A percentile compares a stretch with the other conserved stretches of the same genome.
phyloP scores from a whole-genome alignment of 2,329 filamentous ascomycete species.

The Bipolaris bicolor region DNA sequence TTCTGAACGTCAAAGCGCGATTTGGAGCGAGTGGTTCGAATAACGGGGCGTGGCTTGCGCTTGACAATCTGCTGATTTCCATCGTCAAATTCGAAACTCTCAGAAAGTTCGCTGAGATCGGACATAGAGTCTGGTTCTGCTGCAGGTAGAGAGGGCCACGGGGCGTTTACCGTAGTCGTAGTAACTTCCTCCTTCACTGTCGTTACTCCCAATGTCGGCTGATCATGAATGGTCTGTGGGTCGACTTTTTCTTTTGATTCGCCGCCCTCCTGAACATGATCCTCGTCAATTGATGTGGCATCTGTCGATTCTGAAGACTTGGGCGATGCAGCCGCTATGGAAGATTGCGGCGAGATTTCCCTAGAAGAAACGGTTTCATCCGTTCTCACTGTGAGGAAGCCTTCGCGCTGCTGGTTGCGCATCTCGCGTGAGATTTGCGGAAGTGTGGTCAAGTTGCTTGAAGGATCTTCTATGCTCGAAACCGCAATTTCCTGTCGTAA shows the following conservation, averaged over 20 bases:
- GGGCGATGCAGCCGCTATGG: slow-evolving; percentile 35
- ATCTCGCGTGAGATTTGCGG: slow-evolving; percentile 32
- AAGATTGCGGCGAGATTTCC: slow-evolving; percentile 39
- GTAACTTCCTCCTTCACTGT: slow-evolving; percentile 37
- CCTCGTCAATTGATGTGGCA: slow-evolving; percentile 48
- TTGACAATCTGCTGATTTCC: slow-evolving; percentile 44
- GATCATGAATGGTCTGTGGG: slow-evolving; percentile 26
- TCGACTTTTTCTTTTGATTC: slow-evolving; percentile 32
- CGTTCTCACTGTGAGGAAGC: slow-evolving; percentile 36
- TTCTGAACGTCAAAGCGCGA: slow-evolving; percentile 39
- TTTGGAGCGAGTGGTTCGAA: slow-evolving; percentile 46
- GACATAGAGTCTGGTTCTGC: slow-evolving; percentile 43
- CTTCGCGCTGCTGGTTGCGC: slow-evolving; percentile 42
- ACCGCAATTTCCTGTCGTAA: slow-evolving; percentile 40
- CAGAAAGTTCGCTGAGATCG: slow-evolving; percentile 50
- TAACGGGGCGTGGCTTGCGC: slow-evolving; percentile 37
- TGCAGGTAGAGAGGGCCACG: slow-evolving; percentile 35
- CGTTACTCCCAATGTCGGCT: slow-evolving; percentile 38
- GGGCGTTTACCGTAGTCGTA: slow-evolving; percentile 38
- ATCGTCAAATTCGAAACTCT: slow-evolving; percentile 49
- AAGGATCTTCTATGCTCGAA: slow-evolving; percentile 42
- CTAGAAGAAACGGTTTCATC: slow-evolving; percentile 39
- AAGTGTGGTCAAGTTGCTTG: slow-evolving; percentile 23
- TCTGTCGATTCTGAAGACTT: slow-evolving; percentile 47
- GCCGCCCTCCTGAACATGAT: slow-evolving; percentile 20